Evolutionary conservation across 345 rosid genomes (phyloP).

Genomic region (Sisymbrium altissimum): DNA sequence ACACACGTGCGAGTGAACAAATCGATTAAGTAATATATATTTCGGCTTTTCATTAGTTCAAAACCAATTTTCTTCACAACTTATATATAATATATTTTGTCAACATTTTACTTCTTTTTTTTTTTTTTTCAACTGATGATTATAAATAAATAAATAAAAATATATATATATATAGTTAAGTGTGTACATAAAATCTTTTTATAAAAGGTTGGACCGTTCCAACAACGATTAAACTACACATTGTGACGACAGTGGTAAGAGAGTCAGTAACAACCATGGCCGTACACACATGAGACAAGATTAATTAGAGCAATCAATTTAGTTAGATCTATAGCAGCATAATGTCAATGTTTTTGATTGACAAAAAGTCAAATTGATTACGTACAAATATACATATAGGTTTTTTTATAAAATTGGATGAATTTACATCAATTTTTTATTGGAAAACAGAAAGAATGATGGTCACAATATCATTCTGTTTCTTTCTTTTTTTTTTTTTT

Average conservation of each 20-base stretch:
- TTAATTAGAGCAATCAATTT: neutral
- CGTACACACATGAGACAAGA: slow-evolving; percentile 11
- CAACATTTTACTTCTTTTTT: no score
- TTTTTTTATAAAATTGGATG: neutral
- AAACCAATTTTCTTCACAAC: neutral
- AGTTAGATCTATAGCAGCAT: neutral
- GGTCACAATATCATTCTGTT: neutral
- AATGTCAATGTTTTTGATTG: neutral
- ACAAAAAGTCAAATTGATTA: slow-evolving; percentile 6
- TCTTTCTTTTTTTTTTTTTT: neutral
- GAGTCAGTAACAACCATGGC: neutral
- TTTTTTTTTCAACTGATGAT: neutral
- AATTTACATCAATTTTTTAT: neutral
- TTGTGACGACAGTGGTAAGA: neutral
- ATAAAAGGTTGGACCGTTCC: neutral
- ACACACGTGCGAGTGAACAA: neutral
- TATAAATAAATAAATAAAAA: no score
- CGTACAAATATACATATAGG: neutral
- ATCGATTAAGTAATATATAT: neutral
- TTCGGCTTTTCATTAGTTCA: neutral
- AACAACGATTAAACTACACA: neutral
- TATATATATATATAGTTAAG: neutral
- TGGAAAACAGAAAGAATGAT: neutral
- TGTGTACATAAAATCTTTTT: neutral
- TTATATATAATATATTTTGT: neutral